These are phyloP conservation scores for Epichloe gansuensis DNA, from an alignment of 2,329 filamentous ascomycete genomes.

Conservation along the genomic window DNA sequence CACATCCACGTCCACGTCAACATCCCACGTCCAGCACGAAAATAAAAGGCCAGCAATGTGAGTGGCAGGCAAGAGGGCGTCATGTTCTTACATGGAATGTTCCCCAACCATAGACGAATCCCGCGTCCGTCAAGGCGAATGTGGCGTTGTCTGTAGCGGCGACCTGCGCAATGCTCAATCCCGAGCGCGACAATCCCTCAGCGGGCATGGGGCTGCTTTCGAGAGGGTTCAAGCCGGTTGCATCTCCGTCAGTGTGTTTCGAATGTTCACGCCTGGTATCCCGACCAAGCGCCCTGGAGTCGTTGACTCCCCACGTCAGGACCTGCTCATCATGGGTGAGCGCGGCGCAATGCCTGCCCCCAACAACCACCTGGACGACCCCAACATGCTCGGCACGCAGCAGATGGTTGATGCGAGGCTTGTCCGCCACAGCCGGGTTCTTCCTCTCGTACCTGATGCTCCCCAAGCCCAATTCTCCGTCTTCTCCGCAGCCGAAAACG, in stretches of 20 bases:
- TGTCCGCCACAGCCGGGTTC: conserved; percentile 1
- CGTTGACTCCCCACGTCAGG: conserved; percentile 55
- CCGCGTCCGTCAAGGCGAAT: conserved; percentile 56
- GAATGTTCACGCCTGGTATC: conserved; percentile 34
- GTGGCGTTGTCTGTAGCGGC: conserved; percentile 52
- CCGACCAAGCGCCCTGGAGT: conserved; percentile 50
- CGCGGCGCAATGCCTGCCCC: conserved; percentile 51
- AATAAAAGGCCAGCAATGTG: not conserved
- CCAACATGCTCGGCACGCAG: conserved; percentile 32
- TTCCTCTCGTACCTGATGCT: not conserved
- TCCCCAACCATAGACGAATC: conserved; percentile 63
- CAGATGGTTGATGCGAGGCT: conserved; percentile 33
- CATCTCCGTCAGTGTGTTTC: conserved; percentile 26
- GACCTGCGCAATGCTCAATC: conserved; percentile 44
- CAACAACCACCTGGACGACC: conserved; percentile 48
- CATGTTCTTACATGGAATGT: conserved; percentile 47
- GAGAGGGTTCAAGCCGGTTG: conserved; percentile 38
- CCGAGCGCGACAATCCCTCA: conserved; percentile 34
- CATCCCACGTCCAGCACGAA: not conserved
- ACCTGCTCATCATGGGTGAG: conserved; percentile 50
- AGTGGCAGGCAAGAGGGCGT: not conserved
- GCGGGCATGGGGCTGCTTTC: conserved; percentile 40
- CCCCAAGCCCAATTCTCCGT: conserved; percentile 10
- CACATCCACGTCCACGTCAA: too few species aligned
- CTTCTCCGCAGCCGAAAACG: conserved; percentile 8